Evolutionary conservation across 1,139 yeast genomes (phyloP).

Genomic region (Keqinozyma sinolaborantium): DNA sequence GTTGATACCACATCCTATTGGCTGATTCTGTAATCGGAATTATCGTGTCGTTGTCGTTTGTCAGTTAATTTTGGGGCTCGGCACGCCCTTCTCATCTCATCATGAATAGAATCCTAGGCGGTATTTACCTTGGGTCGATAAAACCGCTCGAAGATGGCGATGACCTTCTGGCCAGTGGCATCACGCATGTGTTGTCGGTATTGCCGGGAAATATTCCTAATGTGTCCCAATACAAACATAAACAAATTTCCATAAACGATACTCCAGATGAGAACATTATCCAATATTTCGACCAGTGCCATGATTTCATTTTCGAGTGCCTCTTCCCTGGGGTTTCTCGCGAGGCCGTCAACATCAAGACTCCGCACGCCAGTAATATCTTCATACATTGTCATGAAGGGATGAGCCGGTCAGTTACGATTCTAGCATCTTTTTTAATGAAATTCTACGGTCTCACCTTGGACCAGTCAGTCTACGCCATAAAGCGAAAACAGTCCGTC

Average conservation of each 20-base stretch:
- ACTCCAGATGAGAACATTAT: conserved; percentile 59
- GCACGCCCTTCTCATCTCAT: conserved; percentile 10
- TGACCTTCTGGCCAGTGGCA: conserved; percentile 43
- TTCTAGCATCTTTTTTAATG: conserved; percentile 79
- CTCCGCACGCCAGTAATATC: conserved; percentile 42
- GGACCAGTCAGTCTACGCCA: conserved; percentile 67
- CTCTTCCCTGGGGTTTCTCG: conserved; percentile 25
- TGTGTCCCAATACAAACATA: conserved; percentile 48
- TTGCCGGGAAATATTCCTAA: conserved; percentile 59
- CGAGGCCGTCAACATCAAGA: conserved; percentile 11
- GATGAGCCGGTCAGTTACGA: conserved; percentile 72
- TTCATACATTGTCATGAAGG: conserved; percentile 85
- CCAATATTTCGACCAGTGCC: conserved; percentile 55
- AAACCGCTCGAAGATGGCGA: conserved; percentile 46
- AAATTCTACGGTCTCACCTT: conserved; percentile 56
- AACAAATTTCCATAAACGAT: conserved; percentile 72
- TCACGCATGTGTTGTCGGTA: conserved; percentile 69
- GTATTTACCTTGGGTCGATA: conserved; percentile 58
- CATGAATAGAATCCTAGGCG: conserved; percentile 56
- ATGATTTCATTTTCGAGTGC: conserved; percentile 65
- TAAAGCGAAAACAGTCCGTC: conserved; percentile 54
- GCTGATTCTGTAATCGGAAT: too few relatives aligned
- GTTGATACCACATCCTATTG: too few relatives aligned
- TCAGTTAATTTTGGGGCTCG: too few relatives aligned
- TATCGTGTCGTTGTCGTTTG: too few relatives aligned